phyloP scores from a whole-genome alignment of 2,329 filamentous ascomycete species.

The Botrytis sinoallii region DNA sequence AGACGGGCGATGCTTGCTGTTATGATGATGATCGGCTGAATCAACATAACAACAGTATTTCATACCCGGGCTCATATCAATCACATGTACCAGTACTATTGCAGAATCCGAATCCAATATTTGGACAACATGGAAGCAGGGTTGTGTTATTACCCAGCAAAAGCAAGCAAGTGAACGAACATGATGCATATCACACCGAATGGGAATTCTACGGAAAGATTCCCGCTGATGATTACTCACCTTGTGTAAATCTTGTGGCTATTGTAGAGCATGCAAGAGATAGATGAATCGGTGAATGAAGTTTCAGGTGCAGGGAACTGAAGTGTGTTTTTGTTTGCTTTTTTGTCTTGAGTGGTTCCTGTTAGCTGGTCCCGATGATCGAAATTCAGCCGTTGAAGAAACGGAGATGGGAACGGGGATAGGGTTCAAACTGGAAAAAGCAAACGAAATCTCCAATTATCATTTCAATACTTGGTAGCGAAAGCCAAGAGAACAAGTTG shows the following conservation, averaged over 20 bases:
- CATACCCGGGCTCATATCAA: background rate
- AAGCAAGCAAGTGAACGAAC: background rate
- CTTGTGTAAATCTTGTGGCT: background rate
- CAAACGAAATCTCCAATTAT: background rate
- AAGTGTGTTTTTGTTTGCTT: background rate
- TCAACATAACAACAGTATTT: background rate
- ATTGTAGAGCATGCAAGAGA: background rate
- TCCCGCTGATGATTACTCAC: conserved; percentile 6
- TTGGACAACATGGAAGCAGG: background rate
- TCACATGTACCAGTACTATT: background rate
- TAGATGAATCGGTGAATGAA: background rate
- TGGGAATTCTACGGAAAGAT: background rate
- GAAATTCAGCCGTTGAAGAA: conserved; percentile 14
- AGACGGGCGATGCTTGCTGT: background rate
- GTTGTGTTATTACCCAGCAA: conserved; percentile 2
- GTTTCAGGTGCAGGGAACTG: conserved; percentile 2
- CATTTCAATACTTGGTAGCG: background rate
- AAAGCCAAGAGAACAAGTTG: background rate
- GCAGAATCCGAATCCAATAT: background rate
- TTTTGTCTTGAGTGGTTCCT: background rate
- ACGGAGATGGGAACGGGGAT: background rate
- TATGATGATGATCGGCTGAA: background rate
- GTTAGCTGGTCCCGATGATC: background rate
- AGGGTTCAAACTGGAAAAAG: background rate
- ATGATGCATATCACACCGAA: conserved; percentile 6